Conservation (phyloP, 169 alveolate genomes). For the Plasmodium sp. region DNA sequence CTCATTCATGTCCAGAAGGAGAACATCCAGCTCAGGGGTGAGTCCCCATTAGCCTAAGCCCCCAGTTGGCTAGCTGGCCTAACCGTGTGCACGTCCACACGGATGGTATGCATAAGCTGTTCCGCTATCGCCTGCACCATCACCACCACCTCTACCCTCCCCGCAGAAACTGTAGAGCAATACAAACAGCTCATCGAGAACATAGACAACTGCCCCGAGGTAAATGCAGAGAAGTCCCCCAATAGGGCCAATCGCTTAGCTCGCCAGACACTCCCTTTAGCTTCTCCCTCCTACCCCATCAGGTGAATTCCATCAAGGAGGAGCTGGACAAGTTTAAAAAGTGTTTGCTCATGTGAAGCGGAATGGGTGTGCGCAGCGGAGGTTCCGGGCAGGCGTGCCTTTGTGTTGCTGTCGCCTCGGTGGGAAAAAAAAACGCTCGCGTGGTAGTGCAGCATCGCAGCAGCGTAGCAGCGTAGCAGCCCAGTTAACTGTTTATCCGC, state of each 20-base stretch:
- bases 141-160: background rate
- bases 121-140: background rate
- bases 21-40: constrained; percentile 27
- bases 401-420: background rate
- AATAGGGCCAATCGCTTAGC: background rate
- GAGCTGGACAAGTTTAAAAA: constrained; percentile 38
- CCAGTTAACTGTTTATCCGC: background rate
- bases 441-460: background rate
- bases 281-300: background rate
- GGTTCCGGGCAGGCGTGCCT: background rate
- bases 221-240: background rate
- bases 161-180: constrained; percentile 31
- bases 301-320: constrained; percentile 22
- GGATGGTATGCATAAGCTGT: background rate
- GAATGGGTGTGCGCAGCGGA: background rate
- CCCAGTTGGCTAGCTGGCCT: background rate
- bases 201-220: constrained; percentile 26
- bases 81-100: background rate
- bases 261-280: background rate
- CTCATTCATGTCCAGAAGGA: constrained; percentile 60
- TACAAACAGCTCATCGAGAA: constrained; percentile 19
- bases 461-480: background rate
- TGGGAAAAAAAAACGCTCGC: background rate
- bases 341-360: constrained; percentile 10
- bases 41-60: background rate